A percentile compares a stretch with the other conserved stretches of the same genome.
phyloP scores from a whole-genome alignment of 140 eudicot genomes.

The Bidens hawaiensis region DNA sequence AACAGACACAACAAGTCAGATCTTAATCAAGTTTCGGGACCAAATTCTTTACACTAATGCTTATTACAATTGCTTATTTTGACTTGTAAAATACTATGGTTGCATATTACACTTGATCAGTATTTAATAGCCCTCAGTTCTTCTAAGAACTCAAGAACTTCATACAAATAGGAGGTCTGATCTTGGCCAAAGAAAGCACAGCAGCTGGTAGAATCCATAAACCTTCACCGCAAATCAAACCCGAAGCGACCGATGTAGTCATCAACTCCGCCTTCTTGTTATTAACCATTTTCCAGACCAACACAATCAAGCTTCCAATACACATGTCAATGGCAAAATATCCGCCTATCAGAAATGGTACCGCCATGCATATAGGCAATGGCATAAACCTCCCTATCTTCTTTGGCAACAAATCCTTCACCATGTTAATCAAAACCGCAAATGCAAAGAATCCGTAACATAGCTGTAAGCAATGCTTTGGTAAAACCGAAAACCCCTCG shows the following conservation, averaged over 20 bases:
- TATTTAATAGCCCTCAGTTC: background rate
- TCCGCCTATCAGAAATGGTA: slow-evolving; percentile 71
- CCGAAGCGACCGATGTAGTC: slow-evolving; percentile 81
- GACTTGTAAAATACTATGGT: background rate
- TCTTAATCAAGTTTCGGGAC: no score
- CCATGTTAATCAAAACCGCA: slow-evolving; percentile 46
- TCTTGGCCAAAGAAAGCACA: slow-evolving; percentile 48
- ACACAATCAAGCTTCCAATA: slow-evolving; percentile 57
- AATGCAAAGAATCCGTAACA: slow-evolving; percentile 62
- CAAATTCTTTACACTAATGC: no score
- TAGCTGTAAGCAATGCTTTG: slow-evolving; percentile 61
- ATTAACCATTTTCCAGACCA: slow-evolving; percentile 47
- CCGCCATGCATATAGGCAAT: slow-evolving; percentile 77
- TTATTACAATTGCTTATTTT: no score
- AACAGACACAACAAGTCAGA: no score
- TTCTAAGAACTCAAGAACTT: slow-evolving; percentile 43
- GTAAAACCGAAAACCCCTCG: slow-evolving; percentile 67
- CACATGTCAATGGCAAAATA: slow-evolving; percentile 73
- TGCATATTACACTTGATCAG: slow-evolving; percentile 2
- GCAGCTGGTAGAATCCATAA: slow-evolving; percentile 75
- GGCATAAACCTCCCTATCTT: slow-evolving; percentile 74
- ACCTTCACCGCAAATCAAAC: slow-evolving; percentile 82
- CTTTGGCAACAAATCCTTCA: slow-evolving; percentile 50
- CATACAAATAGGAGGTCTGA: slow-evolving; percentile 76
- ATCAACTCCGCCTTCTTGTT: slow-evolving; percentile 46